Evolutionary conservation across 2,329 filamentous ascomycete genomes (phyloP), one percentile per base, ranked within the genome.

Genomic region (Massarina eburnea): DNA sequence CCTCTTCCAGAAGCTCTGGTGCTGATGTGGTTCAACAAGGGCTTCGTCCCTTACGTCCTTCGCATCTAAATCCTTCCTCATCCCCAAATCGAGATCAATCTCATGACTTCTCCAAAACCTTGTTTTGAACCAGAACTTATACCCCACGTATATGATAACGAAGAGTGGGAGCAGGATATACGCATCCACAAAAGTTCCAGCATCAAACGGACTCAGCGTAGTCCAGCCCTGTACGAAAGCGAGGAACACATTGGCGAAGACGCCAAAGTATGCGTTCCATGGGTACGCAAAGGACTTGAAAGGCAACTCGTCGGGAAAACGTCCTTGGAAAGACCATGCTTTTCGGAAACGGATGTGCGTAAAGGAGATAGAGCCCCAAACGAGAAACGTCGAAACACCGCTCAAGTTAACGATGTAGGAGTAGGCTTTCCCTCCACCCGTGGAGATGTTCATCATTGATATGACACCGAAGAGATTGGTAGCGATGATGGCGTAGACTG

Each of bases 391-490:
- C 29, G 83, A 84, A 2, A 88, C 84, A 3, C 85, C 86, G 5
- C 78, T 82, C 0, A 88, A 73, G 57, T 86, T 88, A 58, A 89
- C 81, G 47, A 89, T 86, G 67, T 88, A 88, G 6, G 66, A 67
- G 62, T 88, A 89, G 0, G 84, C 84, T 49, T 79, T 76, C 34
- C 79, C 77, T 0, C 84, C 84, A 7, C 84, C 84, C 0, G 84
- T 86, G 29, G 79, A 84, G 26, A 86, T 70, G 56, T 88, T 89
- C 81, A 89, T 86, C 79, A 89, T 82, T n/a, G 82, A 81, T n/a
- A 89, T 71, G 4, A 83, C 77, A 8, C 86, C 87, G 44, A 87
- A 85, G 1, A 83, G 71, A 52, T 90, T 90, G 12, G 88, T 85
- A 39, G 89, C 75, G 2, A 88, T 60, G 34, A 91, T 57, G 68